A percentile compares a stretch with the other conserved stretches of the same genome.
Evolutionary conservation across 2,329 filamentous ascomycete genomes (phyloP).

Genomic region (Dothideomycetes sp.): DNA sequence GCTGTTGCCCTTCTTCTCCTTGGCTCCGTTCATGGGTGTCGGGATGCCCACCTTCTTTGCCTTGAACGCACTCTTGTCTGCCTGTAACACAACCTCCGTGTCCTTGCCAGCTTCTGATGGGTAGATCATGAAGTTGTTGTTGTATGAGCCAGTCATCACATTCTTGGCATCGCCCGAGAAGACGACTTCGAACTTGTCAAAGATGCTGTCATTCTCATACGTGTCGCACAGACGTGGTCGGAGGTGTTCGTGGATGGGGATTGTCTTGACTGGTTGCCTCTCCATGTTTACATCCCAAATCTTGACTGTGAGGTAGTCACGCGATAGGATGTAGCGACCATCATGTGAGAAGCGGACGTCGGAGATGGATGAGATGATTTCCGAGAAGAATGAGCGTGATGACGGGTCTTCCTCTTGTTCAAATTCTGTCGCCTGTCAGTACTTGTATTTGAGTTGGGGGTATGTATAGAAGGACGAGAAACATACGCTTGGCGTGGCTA

Average conservation of each 20-base stretch:
- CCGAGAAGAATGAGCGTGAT: slow-evolving; percentile 96
- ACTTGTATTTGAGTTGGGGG: background rate
- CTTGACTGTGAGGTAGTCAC: slow-evolving; percentile 97
- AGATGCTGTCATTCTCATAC: slow-evolving; percentile 98
- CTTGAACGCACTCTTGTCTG: slow-evolving; percentile 98
- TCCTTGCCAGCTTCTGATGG: slow-evolving; percentile 93
- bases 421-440: slow-evolving; percentile 57
- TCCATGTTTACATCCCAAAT: slow-evolving; percentile 99
- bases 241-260: slow-evolving; percentile 95
- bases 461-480: background rate
- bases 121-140: slow-evolving; percentile 99
- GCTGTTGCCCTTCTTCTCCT: slow-evolving; percentile 62
- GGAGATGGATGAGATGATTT: slow-evolving; percentile 98
- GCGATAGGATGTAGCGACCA: slow-evolving; percentile 91
- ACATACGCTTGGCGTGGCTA: slow-evolving; percentile 85
- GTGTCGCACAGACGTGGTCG: slow-evolving; percentile 91
- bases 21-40: slow-evolving; percentile 82
- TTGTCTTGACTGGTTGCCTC: slow-evolving; percentile 92
- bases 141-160: slow-evolving; percentile 99
- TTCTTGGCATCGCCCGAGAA: slow-evolving; percentile 98
- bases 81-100: slow-evolving; percentile 92
- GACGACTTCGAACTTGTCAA: slow-evolving; percentile 99
- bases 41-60: slow-evolving; percentile 98
- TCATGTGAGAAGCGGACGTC: slow-evolving; percentile 97
- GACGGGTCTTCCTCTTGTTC: slow-evolving; percentile 97